These are phyloP conservation scores for Pezicula neosporulosa DNA, from an alignment of 2,329 filamentous ascomycete species.

Conservation along the genomic window DNA sequence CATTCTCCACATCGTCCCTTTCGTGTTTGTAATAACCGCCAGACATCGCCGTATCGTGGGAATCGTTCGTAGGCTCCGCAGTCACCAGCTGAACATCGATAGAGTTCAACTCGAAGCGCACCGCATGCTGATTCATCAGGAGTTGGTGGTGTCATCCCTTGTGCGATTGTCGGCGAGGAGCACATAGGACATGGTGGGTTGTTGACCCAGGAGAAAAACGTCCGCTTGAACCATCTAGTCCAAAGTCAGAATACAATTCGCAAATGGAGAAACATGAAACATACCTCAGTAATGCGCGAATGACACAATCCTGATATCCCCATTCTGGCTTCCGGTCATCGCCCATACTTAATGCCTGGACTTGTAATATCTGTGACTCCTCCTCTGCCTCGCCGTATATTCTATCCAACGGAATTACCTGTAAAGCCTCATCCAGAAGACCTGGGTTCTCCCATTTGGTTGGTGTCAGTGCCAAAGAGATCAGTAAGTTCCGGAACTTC, in stretches of 20 bases:
- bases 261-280: slow-evolving; percentile 25
- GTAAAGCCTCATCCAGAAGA: slow-evolving; percentile 84
- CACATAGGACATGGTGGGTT: slow-evolving; percentile 86
- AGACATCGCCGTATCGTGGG: slow-evolving; percentile 92
- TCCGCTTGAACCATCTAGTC: slow-evolving; percentile 85
- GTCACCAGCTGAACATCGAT: slow-evolving; percentile 73
- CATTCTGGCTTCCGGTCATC: slow-evolving; percentile 79
- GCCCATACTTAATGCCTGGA: slow-evolving; percentile 83
- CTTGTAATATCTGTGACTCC: slow-evolving; percentile 82
- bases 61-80: slow-evolving; percentile 86
- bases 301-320: slow-evolving; percentile 97
- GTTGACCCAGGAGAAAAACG: slow-evolving; percentile 96
- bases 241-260: slow-evolving; percentile 12
- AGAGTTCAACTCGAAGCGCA: slow-evolving; percentile 83
- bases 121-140: slow-evolving; percentile 88
- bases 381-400: slow-evolving; percentile 95
- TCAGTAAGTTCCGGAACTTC: slow-evolving; percentile 77
- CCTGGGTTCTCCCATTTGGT: slow-evolving; percentile 96
- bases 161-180: slow-evolving; percentile 74
- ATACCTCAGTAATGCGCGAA: slow-evolving; percentile 80
- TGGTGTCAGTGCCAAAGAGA: slow-evolving; percentile 83
- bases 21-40: slow-evolving; percentile 82
- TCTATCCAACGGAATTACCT: slow-evolving; percentile 80
- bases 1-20: slow-evolving; percentile 90
- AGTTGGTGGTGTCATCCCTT: slow-evolving; percentile 79